Conservation (phyloP, 148 eudicot species). For the Vaccinium darrowii region DNA sequence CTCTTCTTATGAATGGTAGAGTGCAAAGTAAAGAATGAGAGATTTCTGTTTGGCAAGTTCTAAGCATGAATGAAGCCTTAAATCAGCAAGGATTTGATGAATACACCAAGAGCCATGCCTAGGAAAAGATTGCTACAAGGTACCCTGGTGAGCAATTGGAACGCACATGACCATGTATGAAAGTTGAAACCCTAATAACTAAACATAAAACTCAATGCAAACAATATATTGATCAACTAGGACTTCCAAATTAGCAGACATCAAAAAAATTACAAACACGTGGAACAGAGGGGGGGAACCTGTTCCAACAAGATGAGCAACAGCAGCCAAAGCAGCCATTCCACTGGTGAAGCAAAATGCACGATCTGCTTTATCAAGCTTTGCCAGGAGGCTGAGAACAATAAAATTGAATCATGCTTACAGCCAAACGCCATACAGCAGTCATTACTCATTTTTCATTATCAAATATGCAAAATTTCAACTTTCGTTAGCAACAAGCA, state of each 20-base stretch:
- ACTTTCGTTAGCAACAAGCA: slow-evolving; percentile 1
- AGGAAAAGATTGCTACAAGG: not conserved
- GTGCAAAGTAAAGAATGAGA: slow-evolving; percentile 1
- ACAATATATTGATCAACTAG: not conserved
- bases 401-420: slow-evolving; percentile 14
- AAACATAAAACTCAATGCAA: not conserved
- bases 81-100: not conserved
- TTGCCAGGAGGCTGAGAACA: slow-evolving; percentile 66
- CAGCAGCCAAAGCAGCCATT: slow-evolving; percentile 99
- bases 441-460: not conserved
- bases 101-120: not conserved
- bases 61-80: not conserved
- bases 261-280: not conserved
- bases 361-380: slow-evolving; percentile 92
- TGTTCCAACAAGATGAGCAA: slow-evolving; percentile 79
- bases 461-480: not conserved
- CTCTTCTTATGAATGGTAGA: not conserved
- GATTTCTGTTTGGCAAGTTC: not conserved
- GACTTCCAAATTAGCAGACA: not conserved
- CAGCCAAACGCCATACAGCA: not conserved
- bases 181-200: not conserved
- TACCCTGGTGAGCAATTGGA: not conserved
- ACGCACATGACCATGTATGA: not conserved
- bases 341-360: slow-evolving; percentile 99
- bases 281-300: slow-evolving; percentile 39